Evolutionary conservation across 352 stramenopile species (phyloP), one percentile per base, ranked within the genome.

Genomic region (Globisporangium nodosum): DNA sequence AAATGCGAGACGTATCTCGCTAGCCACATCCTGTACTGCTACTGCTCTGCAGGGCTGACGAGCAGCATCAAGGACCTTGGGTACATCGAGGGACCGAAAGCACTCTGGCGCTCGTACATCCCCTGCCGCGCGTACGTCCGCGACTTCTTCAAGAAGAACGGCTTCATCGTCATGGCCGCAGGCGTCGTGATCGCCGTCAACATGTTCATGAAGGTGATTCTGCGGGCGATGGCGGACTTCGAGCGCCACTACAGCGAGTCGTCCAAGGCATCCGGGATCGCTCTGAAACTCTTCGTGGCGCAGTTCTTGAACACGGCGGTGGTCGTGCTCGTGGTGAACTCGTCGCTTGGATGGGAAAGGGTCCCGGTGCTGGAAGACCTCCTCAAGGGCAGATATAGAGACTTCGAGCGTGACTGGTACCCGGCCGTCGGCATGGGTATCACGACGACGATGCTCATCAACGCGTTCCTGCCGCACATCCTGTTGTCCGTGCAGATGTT

Each of bases 391-490:
- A 85, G 91, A 49, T 96, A 81, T 60, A 70, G 30, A 3, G 86
- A 95, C 60, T 94, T 96, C 64, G 76, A 92, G 55, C 84, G 85
- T 39, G 74, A 88, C 6, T 96, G 86, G 86, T 96, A 94, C 66
- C 80, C 82, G 12, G 89, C 70, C 5, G 86, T 96, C n/a, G 86
- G 86, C 42, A 88, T 92, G 67, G 84, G 81, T 30, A 85, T 96
- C 60, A 90, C 86, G 0, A 88, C 81, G 69, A 92, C 84, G 6
- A 96, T 95, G 86, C 62, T 92, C 47, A 81, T 94, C 62, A 95
- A 95, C 63, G 78, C 83, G 0, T 65, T 92, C 27, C 64, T 82
- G 21, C 83, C 84, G 0, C 84, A 93, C 4, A 53, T 81, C n/a
- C 64, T 90, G 6, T 65, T 83, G 64, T 94, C 30, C 24, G 31